These are phyloP conservation scores for Epichloe festucae DNA, from an alignment of 2,329 filamentous ascomycete species.

Conservation along the genomic window DNA sequence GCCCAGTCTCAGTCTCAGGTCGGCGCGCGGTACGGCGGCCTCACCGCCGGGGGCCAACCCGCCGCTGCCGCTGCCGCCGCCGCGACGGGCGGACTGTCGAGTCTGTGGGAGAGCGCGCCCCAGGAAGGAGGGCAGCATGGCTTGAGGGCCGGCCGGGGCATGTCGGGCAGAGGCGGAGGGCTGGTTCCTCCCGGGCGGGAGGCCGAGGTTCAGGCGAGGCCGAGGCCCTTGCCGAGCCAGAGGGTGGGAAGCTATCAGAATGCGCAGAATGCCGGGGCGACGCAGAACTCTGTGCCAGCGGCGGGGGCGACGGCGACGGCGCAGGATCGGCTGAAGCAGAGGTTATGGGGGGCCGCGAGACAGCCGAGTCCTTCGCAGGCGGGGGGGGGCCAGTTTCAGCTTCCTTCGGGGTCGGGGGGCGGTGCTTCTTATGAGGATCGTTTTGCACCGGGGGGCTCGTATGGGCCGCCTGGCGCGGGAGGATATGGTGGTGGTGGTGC, in stretches of 20 bases:
- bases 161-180: conserved; percentile 10
- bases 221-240: conserved; percentile 58
- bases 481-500: conserved; percentile 22
- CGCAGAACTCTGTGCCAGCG: no score
- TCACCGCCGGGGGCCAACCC: conserved; percentile 16
- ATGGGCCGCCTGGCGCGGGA: conserved; percentile 26
- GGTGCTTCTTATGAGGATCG: conserved; percentile 30
- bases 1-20: conserved; percentile 27
- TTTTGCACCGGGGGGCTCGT: conserved; percentile 31
- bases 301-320: conserved; percentile 29
- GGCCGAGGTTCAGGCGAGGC: conserved; percentile 20
- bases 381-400: conserved; percentile 33
- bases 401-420: conserved; percentile 18
- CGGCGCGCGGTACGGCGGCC: conserved; percentile 40
- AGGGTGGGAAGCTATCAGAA: conserved; percentile 63
- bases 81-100: conserved; percentile 30
- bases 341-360: conserved; percentile 54
- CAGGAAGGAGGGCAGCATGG: conserved; percentile 23
- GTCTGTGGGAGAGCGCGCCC: conserved; percentile 40
- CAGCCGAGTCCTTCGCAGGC: conserved; percentile 39
- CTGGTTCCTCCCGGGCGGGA: conserved; percentile 10
- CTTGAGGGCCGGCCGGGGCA: conserved; percentile 29
- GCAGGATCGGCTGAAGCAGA: conserved; percentile 70
- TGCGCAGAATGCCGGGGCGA: conserved; percentile 32
- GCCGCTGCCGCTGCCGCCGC: no score